Conservation (phyloP, 345 rosid species). For the Populus ilicifolia region DNA sequence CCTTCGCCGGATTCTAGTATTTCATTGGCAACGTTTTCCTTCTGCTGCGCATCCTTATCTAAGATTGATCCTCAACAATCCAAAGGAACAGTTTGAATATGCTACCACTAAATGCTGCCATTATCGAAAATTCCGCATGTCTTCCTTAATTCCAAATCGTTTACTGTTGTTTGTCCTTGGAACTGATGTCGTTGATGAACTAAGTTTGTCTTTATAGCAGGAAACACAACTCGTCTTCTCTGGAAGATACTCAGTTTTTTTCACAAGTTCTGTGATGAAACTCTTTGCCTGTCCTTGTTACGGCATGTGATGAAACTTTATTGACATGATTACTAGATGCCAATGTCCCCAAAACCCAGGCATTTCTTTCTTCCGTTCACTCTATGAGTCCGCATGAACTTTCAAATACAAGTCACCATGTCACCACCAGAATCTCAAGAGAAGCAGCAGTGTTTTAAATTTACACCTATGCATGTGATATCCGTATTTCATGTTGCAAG, state of each 20-base stretch:
- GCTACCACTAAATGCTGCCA: background rate
- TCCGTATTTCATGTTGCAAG: background rate
- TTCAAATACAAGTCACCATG: background rate
- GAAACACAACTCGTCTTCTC: background rate
- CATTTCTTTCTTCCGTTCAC: background rate
- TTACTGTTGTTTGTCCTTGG: background rate
- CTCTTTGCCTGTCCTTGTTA: background rate
- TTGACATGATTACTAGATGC: background rate
- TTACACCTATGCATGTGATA: background rate
- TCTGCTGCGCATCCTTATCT: no score
- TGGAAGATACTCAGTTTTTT: background rate
- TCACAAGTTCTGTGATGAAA: background rate
- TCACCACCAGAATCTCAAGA: no score
- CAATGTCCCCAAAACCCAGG: no score
- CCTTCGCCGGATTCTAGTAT: no score
- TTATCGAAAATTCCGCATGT: background rate
- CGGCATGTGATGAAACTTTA: background rate
- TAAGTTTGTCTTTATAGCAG: background rate
- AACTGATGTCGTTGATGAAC: background rate
- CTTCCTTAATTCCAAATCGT: background rate
- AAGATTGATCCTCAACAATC: no score
- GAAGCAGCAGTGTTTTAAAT: background rate
- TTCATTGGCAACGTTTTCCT: no score
- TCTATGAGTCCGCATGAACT: background rate
- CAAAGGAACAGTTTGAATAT: background rate